Evolutionary conservation across 345 rosid species (phyloP), one percentile per base, ranked within the genome.

Genomic region (Citrus hindsii): DNA sequence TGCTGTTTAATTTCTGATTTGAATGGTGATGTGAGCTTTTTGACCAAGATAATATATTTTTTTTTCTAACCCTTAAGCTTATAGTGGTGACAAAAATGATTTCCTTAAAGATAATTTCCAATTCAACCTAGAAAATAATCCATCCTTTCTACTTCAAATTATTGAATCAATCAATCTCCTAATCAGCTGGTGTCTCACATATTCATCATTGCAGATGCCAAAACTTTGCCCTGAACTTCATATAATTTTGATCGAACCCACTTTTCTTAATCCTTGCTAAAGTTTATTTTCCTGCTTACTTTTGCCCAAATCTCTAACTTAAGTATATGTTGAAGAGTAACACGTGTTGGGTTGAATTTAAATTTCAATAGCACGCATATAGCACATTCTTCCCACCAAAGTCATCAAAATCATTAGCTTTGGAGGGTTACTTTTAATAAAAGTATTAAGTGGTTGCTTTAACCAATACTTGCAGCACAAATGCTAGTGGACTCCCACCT

Each of bases 401-500:
- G 83, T 80, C 75, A 16, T 35, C 25, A 74, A 82, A 78, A 62
- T 28, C 59, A 18, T 27, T 25, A 67, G 7, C 21, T 74, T 56
- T 67, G 58, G 60, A 60, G 40, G 67, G 42, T 35, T 65, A 58
- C 4, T 56, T 27, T 71, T 4, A 51, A n/a, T 55, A 18, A 53
- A 30, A 21, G 10, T 38, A 33, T 33, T 65, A 76, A 86, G 88
- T 85, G 84, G 84, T 79, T 82, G 80, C 79, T 71, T n/a, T 81
- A 79, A 86, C 37, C 22, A 64, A 35, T 78, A 85, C 87, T 87
- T 82, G 85, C 69, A 80, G 79, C 89, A 84, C 88, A 85, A 84
- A 82, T 79, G 76, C 79, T 77, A 88, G 97, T 93, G 97, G 98
- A 87, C 85, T 84, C 87, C 88, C 89, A 85, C 84, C 90, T 83